phyloP scores from a whole-genome alignment of 192 early-diverging fungal species.

The Diversispora eburnea region DNA sequence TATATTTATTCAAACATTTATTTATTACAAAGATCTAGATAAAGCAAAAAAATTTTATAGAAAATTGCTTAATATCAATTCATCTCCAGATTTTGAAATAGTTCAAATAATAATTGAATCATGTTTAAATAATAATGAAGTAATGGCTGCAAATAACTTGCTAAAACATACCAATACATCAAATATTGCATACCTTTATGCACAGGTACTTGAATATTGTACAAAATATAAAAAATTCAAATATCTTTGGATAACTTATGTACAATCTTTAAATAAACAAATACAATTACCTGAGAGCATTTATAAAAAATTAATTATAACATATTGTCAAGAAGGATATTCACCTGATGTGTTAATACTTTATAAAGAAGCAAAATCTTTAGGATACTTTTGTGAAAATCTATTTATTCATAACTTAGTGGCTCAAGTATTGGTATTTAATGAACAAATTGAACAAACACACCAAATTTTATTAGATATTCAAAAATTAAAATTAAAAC shows the following conservation, averaged over 20 bases:
- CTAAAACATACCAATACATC: background rate
- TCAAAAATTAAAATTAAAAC: constrained; percentile 3
- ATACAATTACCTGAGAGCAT: background rate
- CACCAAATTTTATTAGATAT: background rate
- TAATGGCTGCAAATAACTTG: background rate
- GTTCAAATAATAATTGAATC: background rate
- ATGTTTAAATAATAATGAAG: background rate
- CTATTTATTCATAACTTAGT: background rate
- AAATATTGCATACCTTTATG: background rate
- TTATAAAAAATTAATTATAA: constrained; percentile 1
- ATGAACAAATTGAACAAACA: background rate
- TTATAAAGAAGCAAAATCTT: constrained; percentile 15
- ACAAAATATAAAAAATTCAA: background rate
- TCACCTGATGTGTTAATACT: background rate
- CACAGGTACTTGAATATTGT: background rate
- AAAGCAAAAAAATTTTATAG: constrained; percentile 1
- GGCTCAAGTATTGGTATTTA: background rate
- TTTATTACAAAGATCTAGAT: background rate
- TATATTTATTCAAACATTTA: constrained; percentile 14
- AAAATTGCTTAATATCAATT: background rate
- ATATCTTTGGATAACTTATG: background rate
- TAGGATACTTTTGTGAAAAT: background rate
- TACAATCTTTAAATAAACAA: background rate
- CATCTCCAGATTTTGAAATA: background rate
- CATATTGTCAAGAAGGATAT: background rate